A percentile compares a stretch with the other conserved stretches of the same genome.
Conservation (phyloP, 768 basidiomycete species). For the Coprinopsis sp. region DNA sequence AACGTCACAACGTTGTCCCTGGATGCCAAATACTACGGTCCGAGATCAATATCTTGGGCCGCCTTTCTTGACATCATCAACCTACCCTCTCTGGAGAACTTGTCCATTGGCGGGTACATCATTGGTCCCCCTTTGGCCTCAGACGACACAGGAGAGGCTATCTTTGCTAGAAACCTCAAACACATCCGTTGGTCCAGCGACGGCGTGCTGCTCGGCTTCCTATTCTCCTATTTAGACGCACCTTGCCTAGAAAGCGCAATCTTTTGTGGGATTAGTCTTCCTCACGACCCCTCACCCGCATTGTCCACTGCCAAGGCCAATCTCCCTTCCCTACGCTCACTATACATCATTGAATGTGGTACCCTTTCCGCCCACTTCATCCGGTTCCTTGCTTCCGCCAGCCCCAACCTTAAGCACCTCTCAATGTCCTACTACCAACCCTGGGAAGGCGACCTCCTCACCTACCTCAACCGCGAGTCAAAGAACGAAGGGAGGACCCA, state of each 20-base stretch:
- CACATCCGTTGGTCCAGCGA: conserved; percentile 4
- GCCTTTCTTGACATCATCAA: conserved; percentile 6
- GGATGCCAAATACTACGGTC: conserved; percentile 9
- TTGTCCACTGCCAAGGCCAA: not conserved
- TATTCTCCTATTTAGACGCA: conserved; percentile 8
- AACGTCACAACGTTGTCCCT: conserved; percentile 6
- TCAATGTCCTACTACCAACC: conserved; percentile 11
- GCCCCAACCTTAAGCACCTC: conserved; percentile 5
- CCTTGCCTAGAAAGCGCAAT: conserved; percentile 5
- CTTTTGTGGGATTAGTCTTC: conserved; percentile 8
- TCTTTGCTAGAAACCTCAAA: not conserved
- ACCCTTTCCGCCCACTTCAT: not conserved
- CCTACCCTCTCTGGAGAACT: conserved; percentile 2
- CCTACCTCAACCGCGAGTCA: conserved; percentile 5
- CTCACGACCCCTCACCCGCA: not conserved
- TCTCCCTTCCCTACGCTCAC: conserved; percentile 6
- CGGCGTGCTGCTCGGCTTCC: not conserved
- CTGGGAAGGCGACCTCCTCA: conserved; percentile 1
- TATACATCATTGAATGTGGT: conserved; percentile 8
- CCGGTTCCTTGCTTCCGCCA: conserved; percentile 5
- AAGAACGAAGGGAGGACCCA: conserved; percentile 1
- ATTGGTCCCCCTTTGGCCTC: not conserved
- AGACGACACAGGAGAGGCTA: not conserved
- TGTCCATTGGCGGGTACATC: conserved; percentile 8
- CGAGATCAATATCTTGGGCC: conserved; percentile 4